Evolutionary conservation across 2,329 filamentous ascomycete genomes (phyloP), one percentile per base, ranked within the genome.

Genomic region (Incumbomyces lentus): DNA sequence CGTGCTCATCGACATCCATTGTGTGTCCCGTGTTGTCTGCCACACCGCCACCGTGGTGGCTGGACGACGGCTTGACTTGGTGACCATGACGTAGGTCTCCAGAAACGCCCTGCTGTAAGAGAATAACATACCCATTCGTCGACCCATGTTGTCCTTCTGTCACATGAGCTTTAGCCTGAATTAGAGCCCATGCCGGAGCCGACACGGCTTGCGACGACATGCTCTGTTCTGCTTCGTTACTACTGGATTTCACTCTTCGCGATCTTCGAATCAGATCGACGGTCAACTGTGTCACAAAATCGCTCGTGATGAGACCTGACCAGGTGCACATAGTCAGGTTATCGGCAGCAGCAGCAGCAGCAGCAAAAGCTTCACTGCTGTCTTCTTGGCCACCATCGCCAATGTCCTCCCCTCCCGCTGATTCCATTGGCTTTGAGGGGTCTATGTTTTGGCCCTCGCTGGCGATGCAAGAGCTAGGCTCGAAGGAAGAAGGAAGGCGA

Each of bases 211-310:
- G 29, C 13, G 14, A 16, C 6, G 36, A 17, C 14, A 8, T n/a
- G 5, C 14, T 14, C 36, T n/a, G 13, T 10, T 58, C 46, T 13
- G 61, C 59, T n/a, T 49, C 50, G 6, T 60, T 42, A 31, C 49
- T 57, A 10, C 66, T 64, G 4, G 68, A 61, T 26, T 26, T 26
- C 22, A n/a, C n/a, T n/a, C 22, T 26, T 17, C 52, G 52, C 50
- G 55, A 57, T n/a, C 50, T 49, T 36, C 53, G 53, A 33, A 55
- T 46, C 18, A 52, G 51, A 18, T 50, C 42, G 34, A 55, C 50
- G 19, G 48, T 42, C 17, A 43, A 40, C 34, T 51, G 40, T 6
- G 47, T 41, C 10, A 45, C 33, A 14, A 30, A 41, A 10, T 40
- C 36, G n/a, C 11, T 3, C 5, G 44, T 3, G 10, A 41, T 40